These are phyloP conservation scores for Eutypa lata DNA, from an alignment of 2,329 filamentous ascomycete species.

Conservation along the genomic window DNA sequence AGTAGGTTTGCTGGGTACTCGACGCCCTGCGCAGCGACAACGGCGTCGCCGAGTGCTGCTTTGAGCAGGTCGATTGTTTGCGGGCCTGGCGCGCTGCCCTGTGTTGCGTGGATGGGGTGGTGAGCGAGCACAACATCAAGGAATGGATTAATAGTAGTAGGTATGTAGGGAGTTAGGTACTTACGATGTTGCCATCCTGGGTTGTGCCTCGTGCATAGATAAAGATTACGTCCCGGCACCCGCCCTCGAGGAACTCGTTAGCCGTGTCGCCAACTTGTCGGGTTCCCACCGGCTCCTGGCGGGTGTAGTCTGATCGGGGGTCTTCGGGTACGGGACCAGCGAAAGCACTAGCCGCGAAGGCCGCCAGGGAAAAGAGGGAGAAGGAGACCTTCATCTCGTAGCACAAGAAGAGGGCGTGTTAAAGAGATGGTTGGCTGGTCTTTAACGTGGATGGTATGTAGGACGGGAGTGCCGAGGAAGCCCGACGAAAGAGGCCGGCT, in stretches of 20 bases:
- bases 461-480: background rate
- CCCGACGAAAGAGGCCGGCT: background rate
- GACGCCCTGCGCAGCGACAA: conserved; percentile 22
- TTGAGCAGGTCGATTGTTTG: conserved; percentile 22
- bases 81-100: conserved; percentile 25
- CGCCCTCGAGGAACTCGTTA: conserved; percentile 34
- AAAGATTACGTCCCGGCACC: conserved; percentile 34
- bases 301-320: background rate
- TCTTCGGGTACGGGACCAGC: background rate
- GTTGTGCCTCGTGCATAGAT: conserved; percentile 38
- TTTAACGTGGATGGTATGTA: background rate
- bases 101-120: too few species aligned
- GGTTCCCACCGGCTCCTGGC: background rate
- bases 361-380: background rate
- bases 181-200: conserved; percentile 36
- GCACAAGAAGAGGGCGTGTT: too few species aligned
- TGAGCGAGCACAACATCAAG: too few species aligned
- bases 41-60: conserved; percentile 12
- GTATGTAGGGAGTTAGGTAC: conserved; percentile 13
- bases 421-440: background rate
- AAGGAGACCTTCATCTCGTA: background rate
- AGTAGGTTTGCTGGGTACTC: conserved; percentile 21
- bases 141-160: too few species aligned
- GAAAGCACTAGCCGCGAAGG: background rate
- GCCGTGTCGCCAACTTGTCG: conserved; percentile 14